Conservation (phyloP, 257 asterid genomes). For the Solanum tacnaense region DNA sequence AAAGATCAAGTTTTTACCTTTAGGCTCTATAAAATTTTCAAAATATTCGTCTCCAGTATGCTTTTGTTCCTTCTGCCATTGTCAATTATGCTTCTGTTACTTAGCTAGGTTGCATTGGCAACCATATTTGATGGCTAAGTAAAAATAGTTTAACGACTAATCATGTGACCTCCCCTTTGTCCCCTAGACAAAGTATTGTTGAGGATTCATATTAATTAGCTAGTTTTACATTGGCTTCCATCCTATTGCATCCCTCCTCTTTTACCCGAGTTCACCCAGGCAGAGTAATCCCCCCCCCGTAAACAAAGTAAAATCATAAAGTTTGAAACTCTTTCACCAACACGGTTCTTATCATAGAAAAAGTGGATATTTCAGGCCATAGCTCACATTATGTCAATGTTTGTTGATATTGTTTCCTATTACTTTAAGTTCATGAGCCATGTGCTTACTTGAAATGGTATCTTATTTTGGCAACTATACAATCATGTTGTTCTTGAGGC, state of each 20-base stretch:
- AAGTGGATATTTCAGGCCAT: not conserved
- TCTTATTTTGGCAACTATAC: not conserved
- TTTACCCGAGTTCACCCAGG: not conserved
- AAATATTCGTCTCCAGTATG: not conserved
- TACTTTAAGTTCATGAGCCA: not conserved
- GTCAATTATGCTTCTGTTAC: not conserved
- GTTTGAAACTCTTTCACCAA: not conserved
- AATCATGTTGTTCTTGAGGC: slow-evolving; percentile 3
- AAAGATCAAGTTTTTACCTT: not conserved
- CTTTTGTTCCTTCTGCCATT: not conserved
- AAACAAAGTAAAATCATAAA: not conserved
- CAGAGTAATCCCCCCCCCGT: not conserved
- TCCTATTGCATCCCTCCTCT: not conserved
- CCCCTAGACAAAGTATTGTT: not conserved
- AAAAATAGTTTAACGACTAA: not conserved
- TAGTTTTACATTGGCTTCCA: not conserved
- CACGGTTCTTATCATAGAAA: not conserved
- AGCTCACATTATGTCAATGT: not conserved
- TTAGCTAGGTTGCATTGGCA: not conserved
- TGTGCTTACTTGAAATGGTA: not conserved
- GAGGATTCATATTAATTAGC: not conserved
- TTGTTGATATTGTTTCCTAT: not conserved
- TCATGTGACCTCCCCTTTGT: not conserved
- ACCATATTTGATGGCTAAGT: not conserved
- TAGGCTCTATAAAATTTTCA: not conserved